Percentiles rank a stretch among this genome's conserved stretches.
phyloP scores from a whole-genome alignment of 139 green algal genomes.

The Chlamydomonas sp. region DNA sequence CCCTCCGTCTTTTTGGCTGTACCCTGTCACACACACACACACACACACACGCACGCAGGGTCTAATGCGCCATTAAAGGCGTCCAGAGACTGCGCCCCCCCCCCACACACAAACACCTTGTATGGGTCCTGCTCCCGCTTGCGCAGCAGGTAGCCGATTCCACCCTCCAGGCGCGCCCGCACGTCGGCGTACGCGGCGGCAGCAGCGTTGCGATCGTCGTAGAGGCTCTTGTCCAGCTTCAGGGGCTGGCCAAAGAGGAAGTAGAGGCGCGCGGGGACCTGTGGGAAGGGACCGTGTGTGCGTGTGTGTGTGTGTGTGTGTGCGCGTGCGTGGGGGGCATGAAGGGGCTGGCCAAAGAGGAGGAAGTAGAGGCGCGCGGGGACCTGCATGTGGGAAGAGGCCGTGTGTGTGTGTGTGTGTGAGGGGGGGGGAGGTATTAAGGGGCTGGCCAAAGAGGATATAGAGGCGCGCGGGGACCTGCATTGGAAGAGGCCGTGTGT shows the following conservation, averaged over 20 bases:
- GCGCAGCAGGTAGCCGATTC: constrained; percentile 64
- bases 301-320: too few species aligned
- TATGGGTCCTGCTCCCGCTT: constrained; percentile 76
- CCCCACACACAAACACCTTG: constrained; percentile 8
- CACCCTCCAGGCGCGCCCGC: constrained; percentile 52
- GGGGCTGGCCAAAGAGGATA: constrained; percentile 77
- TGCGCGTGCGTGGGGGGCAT: too few species aligned
- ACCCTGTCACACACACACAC: too few species aligned
- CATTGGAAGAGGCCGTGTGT: too few species aligned
- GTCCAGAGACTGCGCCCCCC: too few species aligned
- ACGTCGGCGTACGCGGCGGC: constrained; percentile 50
- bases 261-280: constrained; percentile 69
- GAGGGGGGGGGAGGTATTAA: too few species aligned
- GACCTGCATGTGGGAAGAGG: constrained; percentile 8
- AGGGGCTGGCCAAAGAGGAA: constrained; percentile 81
- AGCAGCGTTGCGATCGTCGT: constrained; percentile 36
- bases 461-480: constrained; percentile 68
- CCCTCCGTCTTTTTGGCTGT: too few species aligned
- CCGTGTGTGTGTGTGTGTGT: too few species aligned
- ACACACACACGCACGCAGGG: too few species aligned
- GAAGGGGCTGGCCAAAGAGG: constrained; percentile 75
- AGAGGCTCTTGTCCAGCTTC: constrained; percentile 24
- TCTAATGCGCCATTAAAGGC: too few species aligned
- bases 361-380: constrained; percentile 84
- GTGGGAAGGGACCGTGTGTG: too few species aligned